Percentiles rank a stretch among this genome's conserved stretches.
phyloP scores from a whole-genome alignment of 1,139 yeast species.

The Blastobotrys malaysiensis region DNA sequence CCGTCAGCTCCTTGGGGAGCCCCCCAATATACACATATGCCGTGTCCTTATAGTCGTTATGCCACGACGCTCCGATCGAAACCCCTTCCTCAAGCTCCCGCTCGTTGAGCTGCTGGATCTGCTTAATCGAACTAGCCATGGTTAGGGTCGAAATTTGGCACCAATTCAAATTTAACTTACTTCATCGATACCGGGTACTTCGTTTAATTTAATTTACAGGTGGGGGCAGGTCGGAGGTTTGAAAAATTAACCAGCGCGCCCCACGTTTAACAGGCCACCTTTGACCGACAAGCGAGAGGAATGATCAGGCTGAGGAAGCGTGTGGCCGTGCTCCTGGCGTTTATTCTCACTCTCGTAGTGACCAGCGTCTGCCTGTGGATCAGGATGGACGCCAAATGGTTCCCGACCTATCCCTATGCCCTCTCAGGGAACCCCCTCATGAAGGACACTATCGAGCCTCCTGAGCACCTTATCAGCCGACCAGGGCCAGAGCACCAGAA shows the following conservation, averaged over 20 bases:
- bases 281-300: not conserved
- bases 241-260: not conserved
- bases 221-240: not conserved
- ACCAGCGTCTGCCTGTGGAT: constrained; percentile 1
- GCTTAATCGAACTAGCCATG: constrained; percentile 18
- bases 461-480: constrained; percentile 2
- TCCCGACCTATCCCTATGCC: constrained; percentile 23
- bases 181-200: too few species aligned
- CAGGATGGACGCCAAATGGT: constrained; percentile 17
- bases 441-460: constrained; percentile 22
- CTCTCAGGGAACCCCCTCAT: constrained; percentile 24
- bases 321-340: constrained; percentile 3
- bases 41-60: constrained; percentile 71
- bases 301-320: constrained; percentile 6
- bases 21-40: constrained; percentile 65
- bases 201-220: not conserved
- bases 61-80: constrained; percentile 75
- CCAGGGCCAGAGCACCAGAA: constrained; percentile 13
- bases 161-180: not conserved
- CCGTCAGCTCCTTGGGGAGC: constrained; percentile 59
- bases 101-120: constrained; percentile 58
- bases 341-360: not conserved
- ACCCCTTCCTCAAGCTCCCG: constrained; percentile 62
- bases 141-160: not conserved
- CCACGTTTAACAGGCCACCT: not conserved